Percentiles rank a stretch among this genome's conserved stretches.
These are phyloP conservation scores for Leptographium wingfieldii DNA, from an alignment of 2,329 filamentous ascomycete genomes.

Conservation along the genomic window DNA sequence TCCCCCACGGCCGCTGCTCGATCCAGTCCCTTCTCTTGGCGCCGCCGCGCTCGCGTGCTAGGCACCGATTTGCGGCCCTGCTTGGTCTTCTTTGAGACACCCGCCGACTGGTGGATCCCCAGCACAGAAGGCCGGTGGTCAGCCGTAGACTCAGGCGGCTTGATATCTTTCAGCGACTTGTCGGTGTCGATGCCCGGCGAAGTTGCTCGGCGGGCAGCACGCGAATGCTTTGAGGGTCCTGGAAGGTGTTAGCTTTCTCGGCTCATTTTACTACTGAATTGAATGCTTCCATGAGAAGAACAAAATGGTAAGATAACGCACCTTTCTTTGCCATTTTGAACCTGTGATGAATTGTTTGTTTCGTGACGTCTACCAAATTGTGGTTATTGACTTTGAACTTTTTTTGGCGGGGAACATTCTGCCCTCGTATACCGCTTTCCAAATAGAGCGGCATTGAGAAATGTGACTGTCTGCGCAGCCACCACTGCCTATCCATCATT, in stretches of 20 bases:
- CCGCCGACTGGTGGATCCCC: constrained; percentile 51
- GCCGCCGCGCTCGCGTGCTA: constrained; percentile 40
- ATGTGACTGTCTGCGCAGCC: not conserved
- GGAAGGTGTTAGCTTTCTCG: constrained; percentile 1
- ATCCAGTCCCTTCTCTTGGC: constrained; percentile 45
- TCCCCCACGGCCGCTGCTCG: constrained; percentile 48
- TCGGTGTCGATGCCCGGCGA: constrained; percentile 59
- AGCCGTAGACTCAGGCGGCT: constrained; percentile 34
- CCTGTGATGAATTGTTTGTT: not conserved
- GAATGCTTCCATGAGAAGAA: not conserved
- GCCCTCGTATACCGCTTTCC: constrained; percentile 7
- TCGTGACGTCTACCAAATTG: not conserved
- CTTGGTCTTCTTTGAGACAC: constrained; percentile 50
- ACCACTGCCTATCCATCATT: not conserved
- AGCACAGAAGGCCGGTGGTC: constrained; percentile 53
- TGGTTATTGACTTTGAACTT: not conserved
- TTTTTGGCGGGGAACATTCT: constrained; percentile 6
- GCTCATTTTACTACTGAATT: no score
- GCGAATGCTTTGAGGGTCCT: constrained; percentile 58
- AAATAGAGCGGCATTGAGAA: not conserved
- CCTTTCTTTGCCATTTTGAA: constrained; percentile 11
- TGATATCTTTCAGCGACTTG: constrained; percentile 53
- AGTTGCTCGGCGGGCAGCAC: constrained; percentile 59
- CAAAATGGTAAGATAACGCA: not conserved
- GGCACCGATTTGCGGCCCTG: constrained; percentile 38